These are phyloP conservation scores for Theobroma cacao DNA, from an alignment of 345 rosid species.

Conservation along the genomic window DNA sequence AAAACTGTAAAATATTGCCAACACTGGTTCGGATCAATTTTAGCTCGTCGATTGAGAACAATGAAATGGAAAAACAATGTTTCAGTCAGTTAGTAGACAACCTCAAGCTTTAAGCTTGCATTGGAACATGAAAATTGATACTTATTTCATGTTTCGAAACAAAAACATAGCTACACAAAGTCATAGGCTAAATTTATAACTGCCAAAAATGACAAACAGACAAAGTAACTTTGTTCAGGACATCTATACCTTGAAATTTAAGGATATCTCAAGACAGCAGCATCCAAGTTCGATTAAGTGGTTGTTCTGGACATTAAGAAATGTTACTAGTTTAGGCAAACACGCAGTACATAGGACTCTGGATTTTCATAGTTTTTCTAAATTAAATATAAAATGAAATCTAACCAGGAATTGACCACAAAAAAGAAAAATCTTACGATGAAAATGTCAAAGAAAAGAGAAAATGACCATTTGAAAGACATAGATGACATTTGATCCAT, in stretches of 20 bases:
- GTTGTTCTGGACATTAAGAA: neutral
- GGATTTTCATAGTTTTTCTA: neutral
- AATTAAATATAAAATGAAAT: constrained; percentile 5
- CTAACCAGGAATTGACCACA: neutral
- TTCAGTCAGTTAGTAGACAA: neutral
- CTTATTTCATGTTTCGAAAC: neutral
- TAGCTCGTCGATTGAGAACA: neutral
- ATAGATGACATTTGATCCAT: neutral
- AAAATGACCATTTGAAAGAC: neutral
- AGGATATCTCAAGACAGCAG: neutral
- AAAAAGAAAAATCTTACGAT: neutral
- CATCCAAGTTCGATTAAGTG: neutral
- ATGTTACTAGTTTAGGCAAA: constrained; percentile 7
- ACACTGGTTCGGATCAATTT: neutral
- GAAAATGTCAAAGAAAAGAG: neutral
- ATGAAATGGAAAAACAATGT: neutral
- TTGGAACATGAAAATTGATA: neutral
- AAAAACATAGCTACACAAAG: too few species aligned
- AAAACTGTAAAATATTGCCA: neutral
- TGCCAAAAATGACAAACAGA: neutral
- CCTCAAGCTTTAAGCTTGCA: neutral
- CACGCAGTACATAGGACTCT: neutral
- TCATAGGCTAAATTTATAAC: neutral
- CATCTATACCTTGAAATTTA: neutral
- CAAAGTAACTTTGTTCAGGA: neutral